Conservation (phyloP, 768 basidiomycete species). For the Pisolithus albus region DNA sequence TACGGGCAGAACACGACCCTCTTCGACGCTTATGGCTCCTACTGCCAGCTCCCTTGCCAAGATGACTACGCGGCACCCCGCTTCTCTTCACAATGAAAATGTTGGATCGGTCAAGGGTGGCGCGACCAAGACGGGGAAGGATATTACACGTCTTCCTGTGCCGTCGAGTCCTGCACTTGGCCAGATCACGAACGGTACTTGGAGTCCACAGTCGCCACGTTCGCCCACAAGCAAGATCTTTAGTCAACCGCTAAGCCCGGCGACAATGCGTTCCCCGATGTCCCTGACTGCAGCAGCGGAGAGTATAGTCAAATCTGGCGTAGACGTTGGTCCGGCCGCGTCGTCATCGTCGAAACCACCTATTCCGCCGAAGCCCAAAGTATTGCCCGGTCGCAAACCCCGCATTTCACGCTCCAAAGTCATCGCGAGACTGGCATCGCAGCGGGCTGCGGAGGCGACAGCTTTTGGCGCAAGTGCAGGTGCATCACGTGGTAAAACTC, state of each 20-base stretch:
- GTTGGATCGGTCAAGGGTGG: slow-evolving; percentile 6
- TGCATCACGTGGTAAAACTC: slow-evolving; percentile 25
- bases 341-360: slow-evolving; percentile 8
- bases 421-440: slow-evolving; percentile 67
- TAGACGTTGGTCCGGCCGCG: not conserved
- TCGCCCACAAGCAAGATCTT: slow-evolving; percentile 39
- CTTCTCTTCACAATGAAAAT: slow-evolving; percentile 10
- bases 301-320: slow-evolving; percentile 11
- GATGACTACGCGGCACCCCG: slow-evolving; percentile 21
- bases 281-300: slow-evolving; percentile 28
- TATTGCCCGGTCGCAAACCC: slow-evolving; percentile 49
- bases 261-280: slow-evolving; percentile 16
- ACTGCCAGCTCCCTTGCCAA: slow-evolving; percentile 75
- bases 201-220: slow-evolving; percentile 7
- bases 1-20: slow-evolving; percentile 23
- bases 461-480: slow-evolving; percentile 5
- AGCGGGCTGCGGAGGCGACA: slow-evolving; percentile 42
- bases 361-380: slow-evolving; percentile 23
- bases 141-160: slow-evolving; percentile 6
- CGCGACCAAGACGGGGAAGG: slow-evolving; percentile 7
- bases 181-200: slow-evolving; percentile 30
- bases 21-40: slow-evolving; percentile 58
- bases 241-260: slow-evolving; percentile 41
- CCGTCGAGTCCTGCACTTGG: slow-evolving; percentile 20
- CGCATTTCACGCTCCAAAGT: slow-evolving; percentile 78